Evolutionary conservation across 306 rosid species (phyloP), one percentile per base, ranked within the genome.

Genomic region (Sicyos edulis): DNA sequence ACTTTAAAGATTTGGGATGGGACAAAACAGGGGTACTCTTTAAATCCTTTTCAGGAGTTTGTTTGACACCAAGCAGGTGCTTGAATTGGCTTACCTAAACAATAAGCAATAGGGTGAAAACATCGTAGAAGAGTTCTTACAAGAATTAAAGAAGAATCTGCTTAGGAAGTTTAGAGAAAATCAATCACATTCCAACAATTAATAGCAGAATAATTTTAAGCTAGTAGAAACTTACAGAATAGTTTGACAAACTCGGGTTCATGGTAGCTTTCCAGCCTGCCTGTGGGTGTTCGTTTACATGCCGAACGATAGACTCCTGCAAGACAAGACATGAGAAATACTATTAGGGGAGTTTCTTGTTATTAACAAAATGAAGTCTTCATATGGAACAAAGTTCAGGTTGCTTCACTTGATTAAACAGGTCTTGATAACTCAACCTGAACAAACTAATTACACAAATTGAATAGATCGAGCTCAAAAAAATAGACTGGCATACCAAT

Each of bases 181-280:
- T 2, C 13, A 74, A 16, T 61, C 42, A 22, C 7, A 56, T 34
- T 40, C 11, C 65, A 73, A 45, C 47, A 60, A 53, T 47, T 12
- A 54, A 62, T 24, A 59, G 16, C 34, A 4, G 54, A 49, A 54
- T 3, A 52, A 53, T 12, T 40, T 8, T 47, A 47, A 44, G 47
- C 8, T 52, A 34, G 75, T 70, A 76, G 64, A 75, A 75, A 22
- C 80, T 82, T 73, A 93, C 98, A 22, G 98, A 87, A 61, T 78
- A 89, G 80, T 90, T 87, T 65, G 95, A 77, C 80, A 93, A 86
- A 49, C 89, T 86, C 73, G 93, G 85, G 87, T 85, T 93, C 78
- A 82, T 78, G 20, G 83, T 83, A 79, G 97, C 98, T 83, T 86
- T 70, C 97, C 98, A 93, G 76, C 97, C 96, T 55, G 98, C 97